These are phyloP conservation scores for Neurospora pannonica DNA, from an alignment of 495 filamentous ascomycete species.

Conservation along the genomic window DNA sequence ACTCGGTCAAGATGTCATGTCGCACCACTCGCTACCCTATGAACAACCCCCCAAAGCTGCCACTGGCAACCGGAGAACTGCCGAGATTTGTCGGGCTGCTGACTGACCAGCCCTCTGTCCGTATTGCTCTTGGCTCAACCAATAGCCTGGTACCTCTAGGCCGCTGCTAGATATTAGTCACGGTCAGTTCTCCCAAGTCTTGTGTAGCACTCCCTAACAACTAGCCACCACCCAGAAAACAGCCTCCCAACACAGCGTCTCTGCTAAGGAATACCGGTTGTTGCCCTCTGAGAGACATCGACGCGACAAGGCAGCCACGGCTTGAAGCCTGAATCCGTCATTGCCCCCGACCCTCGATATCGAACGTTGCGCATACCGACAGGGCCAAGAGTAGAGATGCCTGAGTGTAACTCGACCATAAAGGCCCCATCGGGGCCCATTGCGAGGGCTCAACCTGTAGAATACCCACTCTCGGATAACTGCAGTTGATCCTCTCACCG, in stretches of 20 bases:
- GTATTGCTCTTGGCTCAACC: not conserved
- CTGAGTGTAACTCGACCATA: not conserved
- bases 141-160: not conserved
- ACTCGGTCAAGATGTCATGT: not conserved
- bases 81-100: not conserved
- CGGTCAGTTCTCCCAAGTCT: not conserved
- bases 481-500: not conserved
- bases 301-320: not conserved
- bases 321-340: not conserved
- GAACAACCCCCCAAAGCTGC: not conserved
- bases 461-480: not conserved
- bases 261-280: not conserved
- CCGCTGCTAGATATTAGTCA: not conserved
- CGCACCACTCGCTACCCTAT: not conserved
- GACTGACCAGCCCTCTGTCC: not conserved
- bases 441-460: not conserved
- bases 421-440: not conserved
- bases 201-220: not conserved
- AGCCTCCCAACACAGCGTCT: not conserved
- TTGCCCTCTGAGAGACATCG: not conserved
- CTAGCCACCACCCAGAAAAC: not conserved
- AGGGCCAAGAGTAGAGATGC: not conserved
- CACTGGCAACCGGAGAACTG: not conserved
- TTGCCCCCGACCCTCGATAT: not conserved
- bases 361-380: not conserved